phyloP scores from a whole-genome alignment of 805 yeast species.

The Teunomyces atbi region DNA sequence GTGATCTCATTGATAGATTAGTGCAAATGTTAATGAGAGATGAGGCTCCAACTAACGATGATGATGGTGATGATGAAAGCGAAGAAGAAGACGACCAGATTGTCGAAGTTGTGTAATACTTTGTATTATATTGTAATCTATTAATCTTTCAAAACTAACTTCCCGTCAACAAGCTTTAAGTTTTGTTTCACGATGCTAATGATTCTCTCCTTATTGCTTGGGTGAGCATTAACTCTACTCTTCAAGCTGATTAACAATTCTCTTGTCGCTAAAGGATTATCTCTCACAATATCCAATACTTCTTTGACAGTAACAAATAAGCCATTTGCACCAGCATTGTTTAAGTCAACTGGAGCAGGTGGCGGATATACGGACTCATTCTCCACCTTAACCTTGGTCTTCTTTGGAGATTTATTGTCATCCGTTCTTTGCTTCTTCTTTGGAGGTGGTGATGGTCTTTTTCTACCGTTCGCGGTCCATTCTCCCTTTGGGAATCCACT shows the following conservation, averaged over 20 bases:
- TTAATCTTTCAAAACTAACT: constrained; percentile 38
- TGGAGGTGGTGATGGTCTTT: constrained; percentile 30
- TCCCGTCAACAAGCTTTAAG: constrained; percentile 52
- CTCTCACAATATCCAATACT: constrained; percentile 59
- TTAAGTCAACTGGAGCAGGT: constrained; percentile 24
- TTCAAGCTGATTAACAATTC: constrained; percentile 61
- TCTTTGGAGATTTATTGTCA: constrained; percentile 26
- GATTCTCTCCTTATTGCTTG: constrained; percentile 60
- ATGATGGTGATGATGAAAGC: constrained; percentile 49
- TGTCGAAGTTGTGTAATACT: constrained; percentile 47
- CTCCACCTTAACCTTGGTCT: constrained; percentile 21
- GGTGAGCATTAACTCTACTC: constrained; percentile 60
- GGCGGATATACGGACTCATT: constrained; percentile 6
- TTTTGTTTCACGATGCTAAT: constrained; percentile 56
- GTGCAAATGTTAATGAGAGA: constrained; percentile 94
- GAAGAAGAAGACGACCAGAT: constrained; percentile 48
- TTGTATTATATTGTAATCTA: constrained; percentile 1
- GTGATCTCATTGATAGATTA: constrained; percentile 74
- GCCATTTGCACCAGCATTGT: constrained; percentile 37
- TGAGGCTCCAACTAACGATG: constrained; percentile 52
- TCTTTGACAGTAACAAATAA: constrained; percentile 67
- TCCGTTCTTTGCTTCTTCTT: constrained; percentile 43
- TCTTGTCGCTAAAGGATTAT: constrained; percentile 59
- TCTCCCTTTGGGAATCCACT: constrained; percentile 72
- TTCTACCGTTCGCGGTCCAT: constrained; percentile 71